A percentile compares a stretch with the other conserved stretches of the same genome.
phyloP scores from a whole-genome alignment of 106 monocot species.

The Hemerocallis citrina region DNA sequence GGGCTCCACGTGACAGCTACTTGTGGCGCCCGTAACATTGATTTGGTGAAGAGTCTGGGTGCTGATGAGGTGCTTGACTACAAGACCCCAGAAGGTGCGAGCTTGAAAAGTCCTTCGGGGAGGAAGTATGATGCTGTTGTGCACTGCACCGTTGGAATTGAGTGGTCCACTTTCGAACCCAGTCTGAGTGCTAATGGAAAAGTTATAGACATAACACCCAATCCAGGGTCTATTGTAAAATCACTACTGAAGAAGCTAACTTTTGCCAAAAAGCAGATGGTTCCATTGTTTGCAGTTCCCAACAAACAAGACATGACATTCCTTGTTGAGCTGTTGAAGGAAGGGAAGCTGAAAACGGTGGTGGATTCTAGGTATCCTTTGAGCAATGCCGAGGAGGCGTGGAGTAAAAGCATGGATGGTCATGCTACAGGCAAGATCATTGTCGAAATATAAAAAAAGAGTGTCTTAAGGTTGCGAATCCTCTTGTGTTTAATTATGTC shows the following conservation, averaged over 20 bases:
- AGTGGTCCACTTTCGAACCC: constrained; percentile 25
- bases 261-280: constrained; percentile 22
- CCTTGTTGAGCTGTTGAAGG: constrained; percentile 26
- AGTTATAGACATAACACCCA: constrained; percentile 28
- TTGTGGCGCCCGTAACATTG: constrained; percentile 37
- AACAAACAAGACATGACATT: constrained; percentile 23
- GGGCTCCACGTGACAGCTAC: constrained; percentile 36
- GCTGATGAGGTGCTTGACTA: constrained; percentile 52
- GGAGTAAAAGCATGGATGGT: constrained; percentile 39
- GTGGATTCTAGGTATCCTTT: constrained; percentile 29
- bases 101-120: constrained; percentile 31
- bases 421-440: constrained; percentile 48
- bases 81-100: constrained; percentile 27
- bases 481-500: too few species aligned
- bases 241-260: constrained; percentile 12
- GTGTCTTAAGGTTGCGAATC: too few species aligned
- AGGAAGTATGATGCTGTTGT: constrained; percentile 31
- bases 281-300: constrained; percentile 7
- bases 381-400: constrained; percentile 26
- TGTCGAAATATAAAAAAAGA: constrained; percentile 27
- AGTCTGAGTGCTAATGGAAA: constrained; percentile 18
- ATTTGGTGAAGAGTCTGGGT: constrained; percentile 28
- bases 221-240: neutral
- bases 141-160: constrained; percentile 13
- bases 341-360: constrained; percentile 40